Evolutionary conservation across 768 basidiomycete species (phyloP).

Genomic region (Termitomyces sp.): DNA sequence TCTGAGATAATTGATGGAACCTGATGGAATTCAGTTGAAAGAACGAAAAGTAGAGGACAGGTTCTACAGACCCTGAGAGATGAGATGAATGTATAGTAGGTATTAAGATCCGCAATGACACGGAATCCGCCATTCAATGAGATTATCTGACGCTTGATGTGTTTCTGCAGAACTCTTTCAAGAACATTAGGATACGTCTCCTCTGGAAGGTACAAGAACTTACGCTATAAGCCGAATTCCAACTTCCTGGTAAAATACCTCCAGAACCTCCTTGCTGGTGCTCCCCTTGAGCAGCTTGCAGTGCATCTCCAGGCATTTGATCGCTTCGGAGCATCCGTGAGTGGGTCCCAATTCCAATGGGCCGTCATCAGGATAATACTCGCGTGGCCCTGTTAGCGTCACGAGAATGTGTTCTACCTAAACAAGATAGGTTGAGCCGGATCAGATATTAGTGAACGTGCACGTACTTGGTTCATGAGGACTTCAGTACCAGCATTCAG

Average conservation of each 20-base stretch:
- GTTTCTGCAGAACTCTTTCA: constrained; percentile 85
- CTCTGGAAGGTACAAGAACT: constrained; percentile 16
- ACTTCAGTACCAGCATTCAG: constrained; percentile 95
- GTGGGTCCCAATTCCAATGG: constrained; percentile 83
- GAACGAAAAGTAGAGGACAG: neutral
- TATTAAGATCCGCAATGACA: constrained; percentile 93
- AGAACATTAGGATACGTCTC: neutral
- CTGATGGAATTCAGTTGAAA: constrained; percentile 21
- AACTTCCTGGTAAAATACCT: constrained; percentile 97
- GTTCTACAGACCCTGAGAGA: constrained; percentile 62
- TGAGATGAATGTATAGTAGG: constrained; percentile 84
- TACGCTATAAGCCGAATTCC: constrained; percentile 84
- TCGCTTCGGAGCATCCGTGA: constrained; percentile 82
- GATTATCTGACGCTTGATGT: constrained; percentile 96
- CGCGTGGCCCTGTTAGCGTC: constrained; percentile 74
- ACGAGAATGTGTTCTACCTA: constrained; percentile 95
- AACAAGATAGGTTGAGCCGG: neutral
- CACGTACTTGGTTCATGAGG: constrained; percentile 82
- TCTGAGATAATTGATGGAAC: constrained; percentile 80
- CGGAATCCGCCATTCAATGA: constrained; percentile 92
- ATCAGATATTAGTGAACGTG: neutral
- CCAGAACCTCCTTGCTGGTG: constrained; percentile 92
- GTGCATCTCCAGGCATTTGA: constrained; percentile 84
- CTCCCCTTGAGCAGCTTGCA: constrained; percentile 89
- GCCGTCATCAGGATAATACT: constrained; percentile 86